Percentiles rank a stretch among this genome's conserved stretches.
Evolutionary conservation across 345 rosid genomes (phyloP).

Genomic region (Linum trigynum): DNA sequence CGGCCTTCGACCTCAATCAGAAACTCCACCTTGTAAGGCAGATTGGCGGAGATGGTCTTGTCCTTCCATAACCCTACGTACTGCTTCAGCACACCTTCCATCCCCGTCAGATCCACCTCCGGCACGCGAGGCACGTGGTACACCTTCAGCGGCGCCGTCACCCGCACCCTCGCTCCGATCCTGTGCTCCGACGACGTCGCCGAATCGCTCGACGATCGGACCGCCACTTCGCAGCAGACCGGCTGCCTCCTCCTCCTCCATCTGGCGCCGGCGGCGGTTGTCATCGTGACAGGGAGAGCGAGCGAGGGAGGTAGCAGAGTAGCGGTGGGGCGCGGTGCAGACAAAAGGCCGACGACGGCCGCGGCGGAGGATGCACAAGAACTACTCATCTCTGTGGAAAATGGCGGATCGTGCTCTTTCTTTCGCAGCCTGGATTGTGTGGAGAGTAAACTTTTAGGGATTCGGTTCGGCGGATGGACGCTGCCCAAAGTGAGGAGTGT

Average conservation of each 20-base stretch:
- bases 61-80: constrained; percentile 67
- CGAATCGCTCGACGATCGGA: not conserved
- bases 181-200: constrained; percentile 18
- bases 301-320: not conserved
- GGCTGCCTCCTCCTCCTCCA: not conserved
- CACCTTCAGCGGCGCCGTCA: constrained; percentile 68
- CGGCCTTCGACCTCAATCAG: constrained; percentile 49
- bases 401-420: no score
- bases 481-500: no score
- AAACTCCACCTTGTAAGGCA: constrained; percentile 77
- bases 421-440: no score
- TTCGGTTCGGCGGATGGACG: no score
- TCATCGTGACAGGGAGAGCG: not conserved
- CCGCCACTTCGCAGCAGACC: not conserved
- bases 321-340: not conserved
- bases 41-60: constrained; percentile 65
- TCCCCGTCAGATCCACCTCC: constrained; percentile 64
- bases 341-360: not conserved
- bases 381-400: not conserved
- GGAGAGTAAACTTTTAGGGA: no score
- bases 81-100: constrained; percentile 74
- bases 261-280: no score
- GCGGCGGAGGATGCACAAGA: not conserved
- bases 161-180: constrained; percentile 63
- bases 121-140: constrained; percentile 75